These are phyloP conservation scores for Lasiosphaeria ovina DNA, from an alignment of 495 filamentous ascomycete species.

Conservation along the genomic window DNA sequence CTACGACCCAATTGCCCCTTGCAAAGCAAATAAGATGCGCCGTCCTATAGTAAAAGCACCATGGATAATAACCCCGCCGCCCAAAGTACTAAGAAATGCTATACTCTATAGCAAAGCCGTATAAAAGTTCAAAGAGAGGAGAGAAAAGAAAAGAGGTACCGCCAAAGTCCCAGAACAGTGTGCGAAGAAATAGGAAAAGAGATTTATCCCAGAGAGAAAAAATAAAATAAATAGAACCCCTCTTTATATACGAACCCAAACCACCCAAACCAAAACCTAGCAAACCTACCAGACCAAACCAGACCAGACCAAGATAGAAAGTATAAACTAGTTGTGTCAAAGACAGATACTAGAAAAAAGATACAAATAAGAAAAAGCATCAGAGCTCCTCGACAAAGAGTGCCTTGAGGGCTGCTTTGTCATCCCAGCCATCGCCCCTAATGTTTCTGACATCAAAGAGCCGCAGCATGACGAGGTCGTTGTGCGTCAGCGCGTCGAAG, in stretches of 20 bases:
- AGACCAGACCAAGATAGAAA: background rate
- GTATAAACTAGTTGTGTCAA: background rate
- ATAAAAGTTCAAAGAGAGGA: too few species aligned
- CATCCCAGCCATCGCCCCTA: conserved; percentile 18
- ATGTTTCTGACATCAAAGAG: conserved; percentile 19
- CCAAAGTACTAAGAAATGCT: too few species aligned
- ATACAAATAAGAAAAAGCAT: background rate
- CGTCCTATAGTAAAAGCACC: too few species aligned
- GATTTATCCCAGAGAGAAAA: background rate
- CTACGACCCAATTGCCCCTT: too few species aligned
- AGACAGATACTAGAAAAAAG: background rate
- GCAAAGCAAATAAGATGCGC: too few species aligned
- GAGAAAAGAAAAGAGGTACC: too few species aligned
- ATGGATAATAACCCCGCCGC: too few species aligned
- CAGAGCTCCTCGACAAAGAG: conserved; percentile 4
- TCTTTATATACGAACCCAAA: background rate
- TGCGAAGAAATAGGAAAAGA: background rate
- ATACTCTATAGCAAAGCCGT: too few species aligned
- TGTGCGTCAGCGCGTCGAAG: conserved; percentile 8
- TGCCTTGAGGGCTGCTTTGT: conserved; percentile 6
- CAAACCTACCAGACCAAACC: background rate
- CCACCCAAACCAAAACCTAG: too few species aligned
- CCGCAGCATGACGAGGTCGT: conserved; percentile 14
- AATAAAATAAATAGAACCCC: background rate
- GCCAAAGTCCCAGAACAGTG: too few species aligned